Evolutionary conservation across 305 asterid species (phyloP).

Genomic region (Caryopteris hybrid): DNA sequence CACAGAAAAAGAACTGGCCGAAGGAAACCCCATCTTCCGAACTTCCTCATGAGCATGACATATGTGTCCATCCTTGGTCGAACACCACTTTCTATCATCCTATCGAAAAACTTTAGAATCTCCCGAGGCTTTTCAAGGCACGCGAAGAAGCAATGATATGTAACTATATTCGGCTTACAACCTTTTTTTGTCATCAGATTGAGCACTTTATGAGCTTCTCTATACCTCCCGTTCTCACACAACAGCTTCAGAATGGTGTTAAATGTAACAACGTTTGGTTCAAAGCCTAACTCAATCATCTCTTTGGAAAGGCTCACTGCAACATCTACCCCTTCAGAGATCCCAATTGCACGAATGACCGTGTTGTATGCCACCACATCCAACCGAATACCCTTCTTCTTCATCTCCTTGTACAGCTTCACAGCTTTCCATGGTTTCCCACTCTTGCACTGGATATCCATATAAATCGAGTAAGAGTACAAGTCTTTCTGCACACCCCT

Average conservation of each 20-base stretch:
- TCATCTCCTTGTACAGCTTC: conserved; percentile 81
- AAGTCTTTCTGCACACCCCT: conserved; percentile 66
- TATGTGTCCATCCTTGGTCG: conserved; percentile 77
- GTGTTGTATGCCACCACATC: conserved; percentile 86
- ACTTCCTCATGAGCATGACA: conserved; percentile 91
- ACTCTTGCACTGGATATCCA: conserved; percentile 82
- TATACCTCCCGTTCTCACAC: conserved; percentile 76
- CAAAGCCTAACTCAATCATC: conserved; percentile 70
- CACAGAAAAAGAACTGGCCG: conserved; percentile 69
- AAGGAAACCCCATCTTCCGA: conserved; percentile 97
- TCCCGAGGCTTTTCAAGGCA: conserved; percentile 74
- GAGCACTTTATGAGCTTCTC: conserved; percentile 61
- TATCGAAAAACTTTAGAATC: conserved; percentile 63
- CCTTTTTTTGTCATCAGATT: conserved; percentile 57
- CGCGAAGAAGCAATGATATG: conserved; percentile 67
- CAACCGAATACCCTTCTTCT: conserved; percentile 52
- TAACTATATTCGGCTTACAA: conserved; percentile 56
- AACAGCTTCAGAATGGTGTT: conserved; percentile 73
- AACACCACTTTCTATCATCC: conserved; percentile 67
- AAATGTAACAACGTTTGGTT: conserved; percentile 65
- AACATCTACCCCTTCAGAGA: conserved; percentile 73
- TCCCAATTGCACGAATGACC: conserved; percentile 66
- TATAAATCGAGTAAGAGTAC: conserved; percentile 73
- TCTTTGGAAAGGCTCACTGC: conserved; percentile 64
- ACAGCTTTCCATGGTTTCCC: conserved; percentile 88